Evolutionary conservation across 805 yeast species (phyloP).

Genomic region (Yamadazyma takamatsuzukensis): DNA sequence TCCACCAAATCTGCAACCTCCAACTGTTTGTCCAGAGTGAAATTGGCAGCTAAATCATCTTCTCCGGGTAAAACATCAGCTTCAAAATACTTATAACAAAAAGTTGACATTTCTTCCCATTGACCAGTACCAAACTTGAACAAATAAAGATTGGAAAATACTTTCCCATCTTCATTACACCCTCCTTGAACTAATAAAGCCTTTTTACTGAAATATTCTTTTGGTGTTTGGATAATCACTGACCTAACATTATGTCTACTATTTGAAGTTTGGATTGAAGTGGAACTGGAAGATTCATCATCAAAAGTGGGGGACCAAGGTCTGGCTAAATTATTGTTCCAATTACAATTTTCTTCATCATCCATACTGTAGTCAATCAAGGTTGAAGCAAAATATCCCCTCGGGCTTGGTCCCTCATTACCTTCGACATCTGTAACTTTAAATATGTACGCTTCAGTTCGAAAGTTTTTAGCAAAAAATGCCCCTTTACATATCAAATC

Average conservation of each 20-base stretch:
- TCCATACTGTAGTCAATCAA: slow-evolving; percentile 21
- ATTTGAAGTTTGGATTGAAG: slow-evolving; percentile 11
- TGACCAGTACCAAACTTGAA: slow-evolving; percentile 29
- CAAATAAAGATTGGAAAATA: slow-evolving; percentile 31
- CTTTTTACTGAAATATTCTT: slow-evolving; percentile 22
- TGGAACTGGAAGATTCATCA: slow-evolving; percentile 11
- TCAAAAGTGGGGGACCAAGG: slow-evolving; percentile 11
- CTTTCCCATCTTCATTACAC: slow-evolving; percentile 23
- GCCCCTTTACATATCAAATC: slow-evolving; percentile 23
- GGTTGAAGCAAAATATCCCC: slow-evolving; percentile 37
- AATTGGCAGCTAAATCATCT: slow-evolving; percentile 24
- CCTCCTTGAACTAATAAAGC: slow-evolving; percentile 41
- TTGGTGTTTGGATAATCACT: slow-evolving; percentile 9
- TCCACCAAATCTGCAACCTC: slow-evolving; percentile 26
- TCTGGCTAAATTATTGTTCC: slow-evolving; percentile 7
- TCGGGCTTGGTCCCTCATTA: slow-evolving; percentile 27
- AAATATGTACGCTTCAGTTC: slow-evolving; percentile 15
- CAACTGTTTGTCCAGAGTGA: slow-evolving; percentile 22
- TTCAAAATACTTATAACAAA: slow-evolving; percentile 32
- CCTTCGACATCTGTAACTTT: slow-evolving; percentile 6
- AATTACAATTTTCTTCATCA: slow-evolving; percentile 18
- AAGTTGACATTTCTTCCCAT: slow-evolving; percentile 34
- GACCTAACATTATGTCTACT: slow-evolving; percentile 4
- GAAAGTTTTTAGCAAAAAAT: slow-evolving; percentile 8
- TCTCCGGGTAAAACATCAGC: slow-evolving; percentile 20